Conservation (phyloP, 345 rosid species). For the Gynandropsis gynandra region DNA sequence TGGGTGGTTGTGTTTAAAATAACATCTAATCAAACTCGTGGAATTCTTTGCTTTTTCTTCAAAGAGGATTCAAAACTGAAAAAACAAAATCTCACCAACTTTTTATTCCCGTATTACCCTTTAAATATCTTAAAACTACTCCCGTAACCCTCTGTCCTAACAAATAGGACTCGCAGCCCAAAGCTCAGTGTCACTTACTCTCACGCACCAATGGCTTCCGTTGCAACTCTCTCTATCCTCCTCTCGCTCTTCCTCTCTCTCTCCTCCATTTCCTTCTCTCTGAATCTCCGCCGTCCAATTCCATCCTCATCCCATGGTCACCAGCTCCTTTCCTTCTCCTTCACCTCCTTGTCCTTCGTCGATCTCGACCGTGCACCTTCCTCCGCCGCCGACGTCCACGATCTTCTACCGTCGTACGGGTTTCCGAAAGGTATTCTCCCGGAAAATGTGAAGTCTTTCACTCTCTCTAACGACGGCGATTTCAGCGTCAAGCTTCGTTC, state of each 20-base stretch:
- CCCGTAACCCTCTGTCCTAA: neutral
- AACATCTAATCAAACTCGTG: too few relatives aligned
- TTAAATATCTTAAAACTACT: conserved; percentile 2
- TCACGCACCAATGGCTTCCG: conserved; percentile 13
- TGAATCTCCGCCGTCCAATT: conserved; percentile 13
- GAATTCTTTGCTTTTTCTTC: too few relatives aligned
- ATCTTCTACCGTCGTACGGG: conserved; percentile 54
- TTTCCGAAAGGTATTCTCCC: conserved; percentile 74
- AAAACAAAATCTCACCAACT: neutral
- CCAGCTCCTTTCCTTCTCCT: conserved; percentile 19
- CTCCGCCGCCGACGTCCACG: conserved; percentile 44
- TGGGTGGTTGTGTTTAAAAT: too few relatives aligned
- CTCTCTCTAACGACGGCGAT: conserved; percentile 39
- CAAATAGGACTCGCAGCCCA: too few relatives aligned
- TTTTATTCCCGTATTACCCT: conserved; percentile 2
- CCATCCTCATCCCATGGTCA: conserved; percentile 17
- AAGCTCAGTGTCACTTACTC: neutral
- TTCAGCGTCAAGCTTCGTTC: conserved; percentile 40
- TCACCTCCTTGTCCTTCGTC: conserved; percentile 23
- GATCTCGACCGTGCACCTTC: conserved; percentile 15
- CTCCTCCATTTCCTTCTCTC: conserved; percentile 15
- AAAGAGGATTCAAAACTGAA: neutral
- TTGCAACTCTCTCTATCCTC: conserved; percentile 14
- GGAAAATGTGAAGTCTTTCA: conserved; percentile 45
- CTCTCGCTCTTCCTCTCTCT: conserved; percentile 17